Base-by-base conservation (phyloP, 306 rosid genomes). In the Prunus davidiana region DNA sequence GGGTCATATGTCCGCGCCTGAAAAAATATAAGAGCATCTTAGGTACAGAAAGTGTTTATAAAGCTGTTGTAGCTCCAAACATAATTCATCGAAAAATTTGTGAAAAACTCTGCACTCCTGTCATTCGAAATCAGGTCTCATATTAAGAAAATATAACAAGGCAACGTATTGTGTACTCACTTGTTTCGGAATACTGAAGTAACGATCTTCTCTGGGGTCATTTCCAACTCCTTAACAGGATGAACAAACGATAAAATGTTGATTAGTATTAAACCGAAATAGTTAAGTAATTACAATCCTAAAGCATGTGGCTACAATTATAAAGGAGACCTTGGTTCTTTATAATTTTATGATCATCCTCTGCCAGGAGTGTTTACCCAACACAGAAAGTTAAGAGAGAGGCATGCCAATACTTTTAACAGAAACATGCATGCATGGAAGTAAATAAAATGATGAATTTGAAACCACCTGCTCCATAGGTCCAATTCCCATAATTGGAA, bases 401-500 rank as follows among this genome's bases (percentile, higher is more conserved):
- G 32, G 64, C 38, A 19, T 54, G 34, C 32, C 12, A 50, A 55
- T 55, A 18, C 22, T 25, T 32, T 12, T 55, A 43, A 54, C 32
- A 57, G 24, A 72, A 56, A 72, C 38, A 56, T 2, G 46, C 2
- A 16, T 8, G 2, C 46, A 38, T 57, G 18, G 27, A 20, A 19
- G 34, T 20, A 12, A 13, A 56, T 41, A 45, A 71, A 54, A 41
- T 13, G 16, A 25, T 73, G 56, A 57, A 73, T 22, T 45, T 12
- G 55, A 58, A 46, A 47, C 84, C 73, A 95, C 98, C 98, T 84
- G 99, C 89, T 64, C 99, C 99, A 75, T 92, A 92, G 24, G 99
- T 95, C 99, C 99, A 95, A 81, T 92, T 95, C 68, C 97, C 99
- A 73, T 95, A 92, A 79, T 95, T 95, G 79, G 99, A 92, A 83